Base-by-base conservation (phyloP, 2,329 filamentous ascomycete genomes). In the Catunica adiposa region DNA sequence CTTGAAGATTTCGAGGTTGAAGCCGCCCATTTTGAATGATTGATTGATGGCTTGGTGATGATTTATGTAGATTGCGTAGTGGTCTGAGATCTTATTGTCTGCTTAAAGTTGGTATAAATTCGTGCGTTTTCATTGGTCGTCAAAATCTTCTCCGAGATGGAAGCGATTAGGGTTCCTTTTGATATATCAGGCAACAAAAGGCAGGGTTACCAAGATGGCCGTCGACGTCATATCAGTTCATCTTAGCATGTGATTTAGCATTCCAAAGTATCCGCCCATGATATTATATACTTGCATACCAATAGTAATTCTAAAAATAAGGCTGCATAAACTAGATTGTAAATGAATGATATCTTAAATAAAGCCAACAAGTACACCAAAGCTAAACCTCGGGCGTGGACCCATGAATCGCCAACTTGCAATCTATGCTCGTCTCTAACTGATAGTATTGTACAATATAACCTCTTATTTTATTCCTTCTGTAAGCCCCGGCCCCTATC, bases 1-100 rank as follows among this genome's bases (percentile, higher is more conserved):
- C 74, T 96, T 97, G 78, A 94, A 89, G 61, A 96, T 81, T 74
- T 97, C 90, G 58, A 97, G 79, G 68, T 95, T 96, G 26, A 89
- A 79, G 54, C 89, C 88, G 54, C 80, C 86, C 81, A 95, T 82
- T 66, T 70, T 54, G 53, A 14, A 37, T 38, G 15, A 23, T 3
- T 38, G 17, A 25, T 38, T 40, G 23, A 53, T 53, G 26, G 34
- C 22, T 22, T 20, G 8, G 23, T 66, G 68, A 40, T 54, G 34
- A 44, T 25, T 15, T 22, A 54, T 3, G 14, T 17, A 5, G 1
- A 57, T 44, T n/a, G 26, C 44, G 31, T 22, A 44, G 8, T 3
- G 14, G 15, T 54, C 15, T n/a, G 15, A n/a, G 20, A 44, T 44
- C 8, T 44, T 1, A 17, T n/a, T 44, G 6, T 8, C 8, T 44